A percentile compares a stretch with the other conserved stretches of the same genome.
phyloP scores from a whole-genome alignment of 352 stramenopile genomes.

The Pythium inflatum region DNA sequence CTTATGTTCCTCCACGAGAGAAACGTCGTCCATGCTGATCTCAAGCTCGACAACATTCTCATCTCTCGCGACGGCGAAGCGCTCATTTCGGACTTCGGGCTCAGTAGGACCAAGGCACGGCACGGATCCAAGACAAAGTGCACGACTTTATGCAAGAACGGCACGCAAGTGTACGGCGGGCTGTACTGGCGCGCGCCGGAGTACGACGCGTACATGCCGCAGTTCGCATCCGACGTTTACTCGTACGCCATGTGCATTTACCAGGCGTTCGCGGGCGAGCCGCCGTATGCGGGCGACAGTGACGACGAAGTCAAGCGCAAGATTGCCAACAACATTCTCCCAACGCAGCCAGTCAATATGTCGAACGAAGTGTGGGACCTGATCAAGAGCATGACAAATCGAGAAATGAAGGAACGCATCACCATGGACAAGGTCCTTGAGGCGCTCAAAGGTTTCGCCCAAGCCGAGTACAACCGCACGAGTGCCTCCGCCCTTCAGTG shows the following conservation, averaged over 20 bases:
- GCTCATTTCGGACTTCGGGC: constrained; percentile 33
- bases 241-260: constrained; percentile 53
- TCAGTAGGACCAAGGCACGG: constrained; percentile 7
- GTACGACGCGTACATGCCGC: constrained; percentile 8
- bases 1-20: constrained; percentile 6
- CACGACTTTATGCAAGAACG: not conserved
- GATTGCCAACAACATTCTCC: not conserved
- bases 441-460: not conserved
- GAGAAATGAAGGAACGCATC: constrained; percentile 2
- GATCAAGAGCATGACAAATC: constrained; percentile 9
- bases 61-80: constrained; percentile 10
- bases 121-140: not conserved
- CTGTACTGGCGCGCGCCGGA: constrained; percentile 38
- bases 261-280: constrained; percentile 32
- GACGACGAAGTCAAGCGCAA: not conserved
- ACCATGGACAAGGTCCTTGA: constrained; percentile 1
- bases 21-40: constrained; percentile 21
- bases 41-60: constrained; percentile 29
- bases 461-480: not conserved
- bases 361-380: constrained; percentile 23
- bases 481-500: not conserved
- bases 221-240: constrained; percentile 43
- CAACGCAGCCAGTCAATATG: not conserved
- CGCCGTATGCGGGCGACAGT: not conserved
- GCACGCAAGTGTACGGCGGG: not conserved